Evolutionary conservation across 2,329 filamentous ascomycete species (phyloP), one percentile per base, ranked within the genome.

Genomic region (Cadophora gregata): DNA sequence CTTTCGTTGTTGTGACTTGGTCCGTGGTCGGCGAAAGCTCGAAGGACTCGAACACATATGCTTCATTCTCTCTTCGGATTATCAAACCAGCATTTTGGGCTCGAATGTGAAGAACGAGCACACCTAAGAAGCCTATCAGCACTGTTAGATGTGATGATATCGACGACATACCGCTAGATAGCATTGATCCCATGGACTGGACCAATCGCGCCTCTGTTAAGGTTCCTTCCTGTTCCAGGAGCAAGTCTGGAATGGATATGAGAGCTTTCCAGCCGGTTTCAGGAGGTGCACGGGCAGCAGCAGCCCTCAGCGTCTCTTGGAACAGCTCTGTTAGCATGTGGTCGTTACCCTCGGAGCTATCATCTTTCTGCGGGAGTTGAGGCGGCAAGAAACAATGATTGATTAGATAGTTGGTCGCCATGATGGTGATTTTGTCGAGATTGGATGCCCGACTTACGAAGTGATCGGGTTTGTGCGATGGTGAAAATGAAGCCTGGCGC

Each of bases 381-480:
- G 82, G 81, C 0, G 83, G 84, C 0, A 86, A 77, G 24, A 84
- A 82, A 1, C 85, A 72, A 70, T 86, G 82, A 45, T 84, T 71
- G 45, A 83, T 76, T n/a, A n/a, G n/a, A n/a, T n/a, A n/a, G n/a
- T n/a, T n/a, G n/a, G n/a, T n/a, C n/a, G n/a, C n/a, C n/a, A n/a
- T n/a, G n/a, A n/a, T n/a, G n/a, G n/a, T n/a, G n/a, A n/a, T n/a
- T n/a, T n/a, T n/a, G n/a, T n/a, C n/a, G n/a, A n/a, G n/a, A n/a
- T n/a, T n/a, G n/a, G n/a, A n/a, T n/a, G n/a, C n/a, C n/a, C n/a
- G n/a, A n/a, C n/a, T n/a, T n/a, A n/a, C n/a, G n/a, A n/a, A n/a
- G n/a, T n/a, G n/a, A n/a, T n/a, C n/a, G n/a, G n/a, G n/a, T n/a
- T n/a, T n/a, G n/a, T n/a, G n/a, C n/a, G n/a, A n/a, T n/a, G n/a